Base-by-base conservation (phyloP, 129 eudicot species). In the Pulicaria dysenterica region DNA sequence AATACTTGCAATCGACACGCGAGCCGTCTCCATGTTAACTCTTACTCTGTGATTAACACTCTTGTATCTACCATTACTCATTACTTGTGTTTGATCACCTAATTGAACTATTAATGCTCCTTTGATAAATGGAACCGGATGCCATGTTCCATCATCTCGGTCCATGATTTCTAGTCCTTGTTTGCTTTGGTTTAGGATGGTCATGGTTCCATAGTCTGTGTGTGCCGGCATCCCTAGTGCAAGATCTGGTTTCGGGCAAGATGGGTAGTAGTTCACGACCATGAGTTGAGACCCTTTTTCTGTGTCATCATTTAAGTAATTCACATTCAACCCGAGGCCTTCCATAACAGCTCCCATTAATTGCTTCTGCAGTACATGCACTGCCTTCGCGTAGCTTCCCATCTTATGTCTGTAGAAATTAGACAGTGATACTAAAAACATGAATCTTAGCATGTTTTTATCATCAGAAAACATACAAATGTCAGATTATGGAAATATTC, bases 21-120 rank as follows among this genome's bases (percentile, higher is more conserved):
- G 83, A 14, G 53, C 73, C n/a, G 59, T 72, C 72, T 75, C 83
- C 7, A 58, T 44, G 57, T 76, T 87, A 6, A 87, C 62, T 15
- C 66, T 73, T 65, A 83, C 92, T 76, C 85, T 44, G 55, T 87
- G 92, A 37, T 76, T 15, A 11, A 68, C 47, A 69, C 86, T 76
- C 74, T 81, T 87, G 78, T 81, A 81, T 64, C 56, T 69, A 2
- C 92, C 92, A 69, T 87, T 87, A 77, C 84, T 87, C 46, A 87
- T 69, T 14, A 87, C 62, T 76, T 87, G 89, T 64, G 81, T 61
- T 43, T 87, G 92, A 81, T 87, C 92, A 10, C 92, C 92, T 66
- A 84, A 12, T 58, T 70, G 83, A 53, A 83, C 84, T 24, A 76
- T 55, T 11, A 87, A 40, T 16, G 79, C 84, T 45, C 77, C 88